Base-by-base conservation (phyloP, 805 yeast species). In the Ogataea wickerhamii region DNA sequence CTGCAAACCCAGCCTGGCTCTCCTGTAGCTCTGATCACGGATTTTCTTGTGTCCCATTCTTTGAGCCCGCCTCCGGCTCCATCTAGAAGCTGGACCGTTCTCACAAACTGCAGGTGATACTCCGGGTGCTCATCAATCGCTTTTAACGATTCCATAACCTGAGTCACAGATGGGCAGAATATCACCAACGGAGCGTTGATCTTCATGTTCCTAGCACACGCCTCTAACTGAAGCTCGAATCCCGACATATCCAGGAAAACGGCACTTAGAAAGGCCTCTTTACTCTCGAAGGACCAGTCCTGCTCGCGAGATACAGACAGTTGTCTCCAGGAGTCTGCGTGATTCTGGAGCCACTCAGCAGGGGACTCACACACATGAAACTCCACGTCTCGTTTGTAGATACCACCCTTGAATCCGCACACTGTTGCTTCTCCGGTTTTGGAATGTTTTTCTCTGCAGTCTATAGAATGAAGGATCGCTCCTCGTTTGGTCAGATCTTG, bases 31-130 rank as follows among this genome's bases (percentile, higher is more conserved):
- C 67, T 61, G n/a, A 69, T 60, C 2, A 49, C 40, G 1, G 74
- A 52, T 25, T 54, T 53, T 33, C 76, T 53, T 1, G 71, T 56
- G 43, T 74, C 77, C 79, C 79, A 74, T 32, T 70, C 74, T 43
- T 71, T 66, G 40, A 73, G 48, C 0, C 76, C 76, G 17, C 76
- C 77, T 2, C 76, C 75, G 23, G 67, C 69, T 5, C 78, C 76
- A 11, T 71, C 70, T 32, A 61, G 47, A 13, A 74, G 40, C 46
- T 73, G 77, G 16, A 65, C 55, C 3, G 72, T 64, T 29, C 62
- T 57, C 3, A 59, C 62, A 42, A 67, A 60, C 10, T 66, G 56
- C 20, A 72, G 44, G 30, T 60, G 59, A 29, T 64, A 49, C n/a
- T 49, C 48, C 4, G 53, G 52, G 18, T 58, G 53, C 32, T 53